These are phyloP conservation scores for Aspergillus eucalypticola DNA, from an alignment of 2,329 filamentous ascomycete genomes.

Conservation along the genomic window DNA sequence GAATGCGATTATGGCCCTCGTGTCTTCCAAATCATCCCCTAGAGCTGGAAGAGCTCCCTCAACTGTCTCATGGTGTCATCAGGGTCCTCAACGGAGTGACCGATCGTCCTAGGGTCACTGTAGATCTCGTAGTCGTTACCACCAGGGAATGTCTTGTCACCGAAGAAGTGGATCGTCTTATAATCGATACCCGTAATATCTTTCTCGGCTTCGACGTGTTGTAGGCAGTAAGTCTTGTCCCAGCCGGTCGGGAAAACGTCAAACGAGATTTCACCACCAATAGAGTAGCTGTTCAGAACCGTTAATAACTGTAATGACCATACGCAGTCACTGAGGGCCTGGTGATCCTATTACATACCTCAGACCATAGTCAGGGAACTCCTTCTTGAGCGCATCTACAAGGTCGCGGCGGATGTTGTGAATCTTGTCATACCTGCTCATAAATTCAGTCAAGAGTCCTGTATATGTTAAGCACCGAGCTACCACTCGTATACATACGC, in stretches of 20 bases:
- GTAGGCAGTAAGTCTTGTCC: conserved; percentile 98
- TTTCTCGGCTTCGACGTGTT: conserved; percentile 80
- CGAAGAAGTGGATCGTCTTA: conserved; percentile 94
- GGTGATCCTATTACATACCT: conserved; percentile 62
- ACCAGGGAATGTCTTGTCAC: conserved; percentile 87
- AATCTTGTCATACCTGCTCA: conserved; percentile 67
- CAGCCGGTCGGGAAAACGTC: conserved; percentile 95
- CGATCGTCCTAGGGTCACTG: conserved; percentile 74
- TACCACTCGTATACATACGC: conserved; percentile 38
- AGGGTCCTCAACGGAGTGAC: conserved; percentile 78
- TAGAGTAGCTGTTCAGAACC: conserved; percentile 67
- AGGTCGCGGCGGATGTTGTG: conserved; percentile 76
- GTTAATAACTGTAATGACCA: conserved; percentile 1
- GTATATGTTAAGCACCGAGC: neutral
- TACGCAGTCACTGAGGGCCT: neutral
- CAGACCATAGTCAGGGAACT: conserved; percentile 79
- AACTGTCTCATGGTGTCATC: conserved; percentile 79
- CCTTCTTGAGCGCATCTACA: conserved; percentile 72
- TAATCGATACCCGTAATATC: conserved; percentile 66
- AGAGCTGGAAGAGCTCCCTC: conserved; percentile 77
- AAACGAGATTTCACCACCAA: conserved; percentile 97
- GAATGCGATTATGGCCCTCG: neutral
- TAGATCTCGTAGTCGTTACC: conserved; percentile 98
- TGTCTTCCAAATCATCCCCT: conserved; percentile 4
- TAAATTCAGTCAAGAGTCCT: conserved; percentile 13